phyloP scores from a whole-genome alignment of 1,284 basidiomycete genomes.

The Tetrapyrgos nigripes region DNA sequence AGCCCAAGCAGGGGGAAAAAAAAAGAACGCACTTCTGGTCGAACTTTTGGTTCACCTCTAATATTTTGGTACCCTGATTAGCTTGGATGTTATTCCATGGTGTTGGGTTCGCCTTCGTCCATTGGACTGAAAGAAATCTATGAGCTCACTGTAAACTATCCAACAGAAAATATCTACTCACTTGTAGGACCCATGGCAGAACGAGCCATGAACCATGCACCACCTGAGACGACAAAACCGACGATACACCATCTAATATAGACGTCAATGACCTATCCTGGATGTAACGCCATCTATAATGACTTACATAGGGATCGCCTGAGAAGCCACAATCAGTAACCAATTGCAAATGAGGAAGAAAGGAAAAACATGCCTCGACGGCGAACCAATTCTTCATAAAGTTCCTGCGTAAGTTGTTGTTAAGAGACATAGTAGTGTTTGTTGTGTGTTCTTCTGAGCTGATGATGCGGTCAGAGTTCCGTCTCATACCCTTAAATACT shows the following conservation, averaged over 20 bases:
- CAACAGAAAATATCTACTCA: constrained; percentile 39
- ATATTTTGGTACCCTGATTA: constrained; percentile 73
- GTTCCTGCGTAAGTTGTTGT: constrained; percentile 32
- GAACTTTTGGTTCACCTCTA: constrained; percentile 74
- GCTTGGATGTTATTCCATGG: constrained; percentile 82
- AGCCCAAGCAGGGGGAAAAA: background rate
- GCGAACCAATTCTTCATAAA: constrained; percentile 84
- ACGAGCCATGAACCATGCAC: constrained; percentile 74
- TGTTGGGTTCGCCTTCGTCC: constrained; percentile 81
- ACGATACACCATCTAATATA: constrained; percentile 70
- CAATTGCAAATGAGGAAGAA: background rate
- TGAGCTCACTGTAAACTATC: constrained; percentile 5
- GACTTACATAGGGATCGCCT: constrained; percentile 83
- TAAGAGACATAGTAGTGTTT: background rate
- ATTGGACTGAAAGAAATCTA: constrained; percentile 59
- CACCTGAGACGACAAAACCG: constrained; percentile 67
- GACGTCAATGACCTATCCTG: constrained; percentile 14
- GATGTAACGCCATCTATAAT: background rate
- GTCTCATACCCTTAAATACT: background rate
- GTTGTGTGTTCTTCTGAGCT: background rate
- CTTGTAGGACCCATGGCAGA: constrained; percentile 74
- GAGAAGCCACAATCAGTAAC: constrained; percentile 10
- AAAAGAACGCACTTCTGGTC: constrained; percentile 62
- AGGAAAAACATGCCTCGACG: constrained; percentile 64
- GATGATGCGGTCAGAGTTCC: background rate